Evolutionary conservation across 352 stramenopile genomes (phyloP).

Genomic region (Phytophthora pluvialis): DNA sequence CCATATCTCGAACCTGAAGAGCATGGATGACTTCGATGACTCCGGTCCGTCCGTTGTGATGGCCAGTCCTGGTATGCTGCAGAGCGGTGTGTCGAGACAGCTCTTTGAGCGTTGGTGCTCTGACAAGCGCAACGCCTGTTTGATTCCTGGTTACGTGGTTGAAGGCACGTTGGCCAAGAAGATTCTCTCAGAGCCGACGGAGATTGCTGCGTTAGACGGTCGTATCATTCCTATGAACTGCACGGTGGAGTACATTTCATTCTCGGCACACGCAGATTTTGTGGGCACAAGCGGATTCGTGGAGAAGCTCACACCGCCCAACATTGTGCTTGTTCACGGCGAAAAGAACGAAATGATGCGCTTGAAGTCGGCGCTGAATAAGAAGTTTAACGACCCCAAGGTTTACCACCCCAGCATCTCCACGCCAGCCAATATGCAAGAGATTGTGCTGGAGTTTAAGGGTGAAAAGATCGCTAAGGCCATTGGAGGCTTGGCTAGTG

Average conservation of each 20-base stretch:
- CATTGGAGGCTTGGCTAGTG: constrained; percentile 73
- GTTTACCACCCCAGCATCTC: constrained; percentile 84
- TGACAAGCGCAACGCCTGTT: constrained; percentile 98
- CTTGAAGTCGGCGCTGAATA: constrained; percentile 92
- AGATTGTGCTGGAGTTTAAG: constrained; percentile 89
- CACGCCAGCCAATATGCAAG: constrained; percentile 88
- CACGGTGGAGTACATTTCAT: constrained; percentile 97
- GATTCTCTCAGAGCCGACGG: constrained; percentile 95
- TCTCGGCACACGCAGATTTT: constrained; percentile 98
- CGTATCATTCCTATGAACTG: constrained; percentile 94
- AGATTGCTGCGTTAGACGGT: constrained; percentile 95
- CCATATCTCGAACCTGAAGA: constrained; percentile 97
- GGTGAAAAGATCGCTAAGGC: constrained; percentile 90
- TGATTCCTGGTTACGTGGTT: constrained; percentile 99
- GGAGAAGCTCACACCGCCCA: constrained; percentile 91
- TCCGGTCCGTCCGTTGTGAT: constrained; percentile 98
- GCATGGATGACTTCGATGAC: constrained; percentile 97
- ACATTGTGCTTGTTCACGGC: constrained; percentile 97
- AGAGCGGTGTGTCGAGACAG: constrained; percentile 97
- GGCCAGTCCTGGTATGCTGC: constrained; percentile 98
- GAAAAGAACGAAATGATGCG: constrained; percentile 98
- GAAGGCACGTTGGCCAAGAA: constrained; percentile 98
- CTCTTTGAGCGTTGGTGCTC: constrained; percentile 98
- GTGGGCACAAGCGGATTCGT: constrained; percentile 97
- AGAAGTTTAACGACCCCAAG: constrained; percentile 91